Percentiles rank a stretch among this genome's conserved stretches.
Evolutionary conservation across 768 basidiomycete genomes (phyloP).

Genomic region (Pleurotus ostreatus): DNA sequence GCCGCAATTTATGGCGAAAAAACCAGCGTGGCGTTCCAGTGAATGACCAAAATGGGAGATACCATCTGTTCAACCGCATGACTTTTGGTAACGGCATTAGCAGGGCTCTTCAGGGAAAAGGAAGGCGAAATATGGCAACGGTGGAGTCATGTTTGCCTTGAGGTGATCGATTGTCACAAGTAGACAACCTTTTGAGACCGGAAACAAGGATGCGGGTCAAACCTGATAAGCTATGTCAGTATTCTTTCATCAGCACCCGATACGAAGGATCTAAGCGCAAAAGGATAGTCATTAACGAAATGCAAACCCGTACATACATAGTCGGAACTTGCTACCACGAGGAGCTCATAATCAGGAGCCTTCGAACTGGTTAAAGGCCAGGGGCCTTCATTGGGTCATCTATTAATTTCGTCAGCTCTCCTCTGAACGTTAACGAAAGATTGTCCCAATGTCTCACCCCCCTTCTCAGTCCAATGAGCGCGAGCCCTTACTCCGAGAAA

Average conservation of each 20-base stretch:
- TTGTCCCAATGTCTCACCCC: neutral
- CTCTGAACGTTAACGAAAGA: neutral
- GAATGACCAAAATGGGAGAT: neutral
- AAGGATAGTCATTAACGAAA: neutral
- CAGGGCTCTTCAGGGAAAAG: conserved; percentile 17
- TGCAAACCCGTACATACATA: neutral
- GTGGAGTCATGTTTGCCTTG: conserved; percentile 45
- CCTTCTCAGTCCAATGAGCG: conserved; percentile 13
- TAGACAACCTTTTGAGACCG: conserved; percentile 8
- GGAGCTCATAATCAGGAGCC: neutral
- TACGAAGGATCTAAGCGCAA: neutral
- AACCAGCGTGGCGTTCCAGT: neutral
- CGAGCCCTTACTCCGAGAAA: conserved; percentile 13
- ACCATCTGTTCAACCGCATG: conserved; percentile 12
- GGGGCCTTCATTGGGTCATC: neutral
- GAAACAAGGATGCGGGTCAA: conserved; percentile 18
- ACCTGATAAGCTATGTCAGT: conserved; percentile 14
- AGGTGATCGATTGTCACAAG: conserved; percentile 35
- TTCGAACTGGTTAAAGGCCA: conserved; percentile 4
- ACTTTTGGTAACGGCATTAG: conserved; percentile 16
- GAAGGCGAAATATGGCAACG: conserved; percentile 12
- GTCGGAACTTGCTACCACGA: neutral
- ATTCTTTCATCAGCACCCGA: neutral
- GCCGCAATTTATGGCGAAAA: neutral
- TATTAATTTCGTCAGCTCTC: neutral